Evolutionary conservation across 2,329 filamentous ascomycete genomes (phyloP).

Genomic region (Botryotinia convoluta): DNA sequence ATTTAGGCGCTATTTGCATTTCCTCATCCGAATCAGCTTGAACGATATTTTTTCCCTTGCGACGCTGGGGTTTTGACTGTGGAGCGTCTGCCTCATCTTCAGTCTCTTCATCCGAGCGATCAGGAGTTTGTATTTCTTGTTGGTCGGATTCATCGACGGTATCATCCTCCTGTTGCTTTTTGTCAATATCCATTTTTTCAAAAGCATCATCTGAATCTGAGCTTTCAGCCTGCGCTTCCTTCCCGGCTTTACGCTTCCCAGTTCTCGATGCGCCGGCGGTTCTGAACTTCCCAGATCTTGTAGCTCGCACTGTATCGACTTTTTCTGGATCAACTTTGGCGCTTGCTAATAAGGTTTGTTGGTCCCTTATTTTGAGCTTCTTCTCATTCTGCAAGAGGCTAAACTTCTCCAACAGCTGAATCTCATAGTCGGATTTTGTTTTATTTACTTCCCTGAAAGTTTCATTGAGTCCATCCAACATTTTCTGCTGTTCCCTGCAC

Average conservation of each 20-base stretch:
- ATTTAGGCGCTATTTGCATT: slow-evolving; percentile 1
- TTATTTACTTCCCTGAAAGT: slow-evolving; percentile 65
- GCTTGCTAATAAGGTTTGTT: slow-evolving; percentile 57
- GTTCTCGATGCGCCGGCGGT: slow-evolving; percentile 41
- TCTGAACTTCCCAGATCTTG: slow-evolving; percentile 16
- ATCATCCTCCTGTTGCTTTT: slow-evolving; percentile 25
- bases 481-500: slow-evolving; percentile 50
- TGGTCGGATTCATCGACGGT: slow-evolving; percentile 19
- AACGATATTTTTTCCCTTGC: not conserved
- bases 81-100: slow-evolving; percentile 9
- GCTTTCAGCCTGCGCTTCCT: slow-evolving; percentile 32
- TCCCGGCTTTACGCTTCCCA: slow-evolving; percentile 50
- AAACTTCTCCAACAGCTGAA: slow-evolving; percentile 66
- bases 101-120: slow-evolving; percentile 16
- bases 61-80: not conserved
- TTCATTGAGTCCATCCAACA: slow-evolving; percentile 56
- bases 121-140: slow-evolving; percentile 21
- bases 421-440: slow-evolving; percentile 66
- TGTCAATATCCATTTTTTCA: slow-evolving; percentile 52
- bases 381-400: slow-evolving; percentile 72
- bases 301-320: slow-evolving; percentile 23
- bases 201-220: slow-evolving; percentile 46
- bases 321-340: slow-evolving; percentile 33
- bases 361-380: slow-evolving; percentile 74
- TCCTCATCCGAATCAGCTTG: slow-evolving; percentile 4